Base-by-base conservation (phyloP, 2,329 filamentous ascomycete species). In the Xylariaceae sp. region DNA sequence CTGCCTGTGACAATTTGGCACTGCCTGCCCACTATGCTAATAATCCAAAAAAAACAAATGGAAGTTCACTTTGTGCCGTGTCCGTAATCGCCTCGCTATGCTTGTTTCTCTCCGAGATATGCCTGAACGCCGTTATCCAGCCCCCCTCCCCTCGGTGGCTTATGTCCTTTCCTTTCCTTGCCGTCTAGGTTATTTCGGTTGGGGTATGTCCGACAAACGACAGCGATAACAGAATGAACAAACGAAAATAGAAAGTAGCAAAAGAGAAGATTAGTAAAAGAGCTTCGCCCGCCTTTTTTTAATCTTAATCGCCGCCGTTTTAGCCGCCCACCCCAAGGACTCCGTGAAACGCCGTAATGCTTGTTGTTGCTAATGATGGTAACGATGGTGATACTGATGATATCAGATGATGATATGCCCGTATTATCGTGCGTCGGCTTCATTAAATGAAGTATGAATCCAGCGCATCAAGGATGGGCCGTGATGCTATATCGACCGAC, bases 71-170 rank as follows among this genome's bases (percentile, higher is more conserved):
- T 19, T 49, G 11, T 47, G 54, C 58, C 51, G 48, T 52, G 47
- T 52, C 19, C 19, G 19, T 19, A 19, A 19, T 19, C 19, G 19
- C 19, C 19, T 19, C 48, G 56, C 51, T 58, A 60, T 60, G 56
- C 58, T 54, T 19, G 19, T 19, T 19, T 19, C 32, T 51, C 42
- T 45, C 43, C 35, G 39, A 42, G 47, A 54, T 37, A 11, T 52
- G 34, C 55, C 58, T 53, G 34, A 59, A 60, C 58, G 58, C 58
- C 58, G 46, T 60, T 31, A 31, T 39, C 47, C 44, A 50, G 26
- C 46, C 6, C 41, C 19, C 19, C 1, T 19, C 19, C 19, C 19
- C 19, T 19, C 19, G 19, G 19, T 19, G 19, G 19, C 19, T 19
- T 19, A 19, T 19, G 19, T 19, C 19, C 19, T 45, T 53, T 45